Evolutionary conservation across 805 yeast species (phyloP), one percentile per base, ranked within the genome.

Genomic region (Saccharomycopsis selenospora): DNA sequence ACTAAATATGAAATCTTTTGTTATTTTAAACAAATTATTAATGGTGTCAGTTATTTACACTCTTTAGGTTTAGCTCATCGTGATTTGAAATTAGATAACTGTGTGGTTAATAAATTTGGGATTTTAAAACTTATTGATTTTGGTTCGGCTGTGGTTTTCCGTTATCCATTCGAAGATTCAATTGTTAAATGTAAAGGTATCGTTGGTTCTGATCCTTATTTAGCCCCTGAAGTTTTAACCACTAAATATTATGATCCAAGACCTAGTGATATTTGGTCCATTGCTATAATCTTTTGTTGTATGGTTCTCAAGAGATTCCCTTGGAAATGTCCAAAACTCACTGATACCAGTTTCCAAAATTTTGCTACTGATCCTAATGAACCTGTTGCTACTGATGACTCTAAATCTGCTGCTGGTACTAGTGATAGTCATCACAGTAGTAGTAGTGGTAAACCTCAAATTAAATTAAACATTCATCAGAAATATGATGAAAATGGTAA

Each of bases 271-370:
- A 74, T 85, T 27, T 85, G 95, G 95, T 83, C 91, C 4, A 70
- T 84, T 42, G 95, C 88, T 14, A 85, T 85, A 30, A 85, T 85
- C 24, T 85, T 80, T 61, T 85, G 95, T 64, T 85, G 93, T 66
- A 85, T 85, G 91, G 83, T 87, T 55, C 68, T 85, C 53, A 81
- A 85, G 65, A 73, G 90, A 59, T 85, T 85, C 62, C 95, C 95
- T 2, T 85, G 95, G 95, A 85, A 85, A 62, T 85, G 82, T 2
- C 95, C 95, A 11, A 79, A 76, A 56, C 69, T 69, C 13, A 64
- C 78, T 27, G 95, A 85, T 62, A 81, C 82, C 54, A 81, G 87
- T 58, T 85, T 79, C 63, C 76, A 74, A 56, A 66, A 83, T 22
- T 85, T 76, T 60, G 77, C 80, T 42, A 63, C 74, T 57, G 62